These are phyloP conservation scores for Lagenidium sp. DNA, from an alignment of 352 stramenopile genomes.

Conservation along the genomic window DNA sequence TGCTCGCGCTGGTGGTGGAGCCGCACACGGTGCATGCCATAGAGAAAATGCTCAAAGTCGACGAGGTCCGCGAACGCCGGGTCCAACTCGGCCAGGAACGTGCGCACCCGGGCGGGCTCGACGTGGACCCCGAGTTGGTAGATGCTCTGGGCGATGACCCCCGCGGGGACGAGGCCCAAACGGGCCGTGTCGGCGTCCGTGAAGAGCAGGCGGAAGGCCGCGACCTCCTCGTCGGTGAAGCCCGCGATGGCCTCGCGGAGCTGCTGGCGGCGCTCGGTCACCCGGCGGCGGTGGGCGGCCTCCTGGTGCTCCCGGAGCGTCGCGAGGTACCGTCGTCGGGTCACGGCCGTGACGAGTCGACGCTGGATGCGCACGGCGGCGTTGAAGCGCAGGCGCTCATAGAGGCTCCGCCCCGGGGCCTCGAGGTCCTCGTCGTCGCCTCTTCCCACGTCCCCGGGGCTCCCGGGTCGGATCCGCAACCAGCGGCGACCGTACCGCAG, in stretches of 20 bases:
- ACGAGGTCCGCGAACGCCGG: constrained; percentile 67
- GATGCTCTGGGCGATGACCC: constrained; percentile 59
- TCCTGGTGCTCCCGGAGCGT: constrained; percentile 31
- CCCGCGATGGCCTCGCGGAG: constrained; percentile 44
- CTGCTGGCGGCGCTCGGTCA: constrained; percentile 22
- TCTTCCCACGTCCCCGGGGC: too few relatives aligned
- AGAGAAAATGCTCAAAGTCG: constrained; percentile 77
- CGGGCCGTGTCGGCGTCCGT: constrained; percentile 44
- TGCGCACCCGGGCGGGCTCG: constrained; percentile 26
- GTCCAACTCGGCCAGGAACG: constrained; percentile 42
- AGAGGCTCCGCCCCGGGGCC: constrained; percentile 49
- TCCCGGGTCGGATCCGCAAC: constrained; percentile 37
- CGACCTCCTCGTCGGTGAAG: constrained; percentile 58
- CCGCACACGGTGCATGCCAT: constrained; percentile 71
- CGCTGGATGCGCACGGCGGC: constrained; percentile 59
- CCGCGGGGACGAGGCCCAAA: constrained; percentile 55
- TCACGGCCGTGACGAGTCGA: constrained; percentile 42
- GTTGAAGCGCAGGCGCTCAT: constrained; percentile 61
- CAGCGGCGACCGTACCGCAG: constrained; percentile 31
- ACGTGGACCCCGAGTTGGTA: constrained; percentile 64
- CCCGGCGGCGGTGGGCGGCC: constrained; percentile 25
- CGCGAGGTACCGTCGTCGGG: constrained; percentile 37
- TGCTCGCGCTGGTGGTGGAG: constrained; percentile 56
- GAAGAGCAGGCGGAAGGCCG: constrained; percentile 60
- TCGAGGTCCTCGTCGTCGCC: constrained; percentile 17